Percentiles rank a stretch among this genome's conserved stretches.
Evolutionary conservation across 2,329 filamentous ascomycete species (phyloP).

Genomic region (Diaporthe vaccinii): DNA sequence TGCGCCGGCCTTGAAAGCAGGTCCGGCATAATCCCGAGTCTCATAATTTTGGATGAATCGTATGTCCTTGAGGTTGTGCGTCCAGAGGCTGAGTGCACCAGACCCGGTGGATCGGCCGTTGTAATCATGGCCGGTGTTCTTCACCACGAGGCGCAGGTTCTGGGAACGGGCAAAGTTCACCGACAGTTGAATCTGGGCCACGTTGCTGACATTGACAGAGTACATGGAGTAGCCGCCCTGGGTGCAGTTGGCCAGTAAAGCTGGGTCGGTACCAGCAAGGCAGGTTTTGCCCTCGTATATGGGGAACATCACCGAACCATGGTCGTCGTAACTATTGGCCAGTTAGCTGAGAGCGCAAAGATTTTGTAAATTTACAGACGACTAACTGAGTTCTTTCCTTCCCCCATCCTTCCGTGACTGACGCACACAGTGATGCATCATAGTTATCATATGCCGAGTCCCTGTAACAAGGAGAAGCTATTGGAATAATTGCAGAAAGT

Average conservation of each 20-base stretch:
- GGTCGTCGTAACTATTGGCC: slow-evolving; percentile 49
- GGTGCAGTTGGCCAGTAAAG: slow-evolving; percentile 47
- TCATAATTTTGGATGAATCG: slow-evolving; percentile 46
- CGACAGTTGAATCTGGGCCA: slow-evolving; percentile 58
- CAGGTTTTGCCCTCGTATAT: slow-evolving; percentile 51
- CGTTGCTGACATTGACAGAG: slow-evolving; percentile 55
- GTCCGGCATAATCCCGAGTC: slow-evolving; percentile 53
- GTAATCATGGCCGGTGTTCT: slow-evolving; percentile 67
- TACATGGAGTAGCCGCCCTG: slow-evolving; percentile 57
- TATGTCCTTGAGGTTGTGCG: slow-evolving; percentile 52
- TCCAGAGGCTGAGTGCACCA: slow-evolving; percentile 54
- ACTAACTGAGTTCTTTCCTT: slow-evolving; percentile 46
- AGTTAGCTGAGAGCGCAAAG: neutral
- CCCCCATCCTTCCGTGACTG: slow-evolving; percentile 48
- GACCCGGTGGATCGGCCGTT: slow-evolving; percentile 53
- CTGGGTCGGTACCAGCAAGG: slow-evolving; percentile 38
- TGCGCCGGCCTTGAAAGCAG: slow-evolving; percentile 57
- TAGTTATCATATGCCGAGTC: slow-evolving; percentile 42
- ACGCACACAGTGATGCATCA: slow-evolving; percentile 47
- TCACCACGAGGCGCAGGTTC: slow-evolving; percentile 65
- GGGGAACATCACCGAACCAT: slow-evolving; percentile 54
- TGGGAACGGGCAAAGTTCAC: slow-evolving; percentile 60
- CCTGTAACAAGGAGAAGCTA: slow-evolving; percentile 51
- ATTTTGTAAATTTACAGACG: no score
- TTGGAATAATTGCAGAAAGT: slow-evolving; percentile 51